Evolutionary conservation across 129 eudicot species (phyloP).

Genomic region (carrot (Daucus carota)): DNA sequence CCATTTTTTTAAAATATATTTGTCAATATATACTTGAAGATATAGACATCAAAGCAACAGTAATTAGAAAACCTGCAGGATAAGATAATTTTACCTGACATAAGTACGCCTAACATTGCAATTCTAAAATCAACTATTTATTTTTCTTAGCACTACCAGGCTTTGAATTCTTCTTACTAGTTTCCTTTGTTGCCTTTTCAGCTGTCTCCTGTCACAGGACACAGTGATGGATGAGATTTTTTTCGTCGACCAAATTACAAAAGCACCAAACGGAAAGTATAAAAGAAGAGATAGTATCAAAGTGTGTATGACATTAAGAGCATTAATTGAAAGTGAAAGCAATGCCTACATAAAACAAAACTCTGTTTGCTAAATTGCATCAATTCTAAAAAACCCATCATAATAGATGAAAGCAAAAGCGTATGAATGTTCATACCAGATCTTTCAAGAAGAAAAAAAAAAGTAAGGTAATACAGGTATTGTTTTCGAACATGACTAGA

Average conservation of each 20-base stretch:
- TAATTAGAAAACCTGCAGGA: background rate
- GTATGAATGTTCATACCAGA: background rate
- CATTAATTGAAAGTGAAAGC: background rate
- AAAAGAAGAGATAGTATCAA: background rate
- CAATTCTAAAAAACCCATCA: background rate
- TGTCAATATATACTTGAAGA: background rate
- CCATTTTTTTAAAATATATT: no score
- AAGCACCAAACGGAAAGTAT: background rate
- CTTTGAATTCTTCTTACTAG: constrained; percentile 57
- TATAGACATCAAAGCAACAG: background rate
- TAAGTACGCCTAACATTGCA: background rate
- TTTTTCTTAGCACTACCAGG: constrained; percentile 50
- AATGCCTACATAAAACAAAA: background rate
- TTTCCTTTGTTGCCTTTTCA: constrained; percentile 47
- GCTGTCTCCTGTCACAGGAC: constrained; percentile 37
- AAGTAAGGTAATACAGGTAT: background rate
- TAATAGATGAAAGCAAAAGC: background rate
- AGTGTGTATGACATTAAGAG: background rate
- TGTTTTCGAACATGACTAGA: background rate
- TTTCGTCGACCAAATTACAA: background rate
- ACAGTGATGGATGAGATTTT: background rate
- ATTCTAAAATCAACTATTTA: constrained; percentile 33
- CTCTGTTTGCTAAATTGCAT: background rate
- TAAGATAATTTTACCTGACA: constrained; percentile 10
- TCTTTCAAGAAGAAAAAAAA: background rate